Base-by-base conservation (phyloP, 2,329 filamentous ascomycete species). In the Hypoxylon sp. region DNA sequence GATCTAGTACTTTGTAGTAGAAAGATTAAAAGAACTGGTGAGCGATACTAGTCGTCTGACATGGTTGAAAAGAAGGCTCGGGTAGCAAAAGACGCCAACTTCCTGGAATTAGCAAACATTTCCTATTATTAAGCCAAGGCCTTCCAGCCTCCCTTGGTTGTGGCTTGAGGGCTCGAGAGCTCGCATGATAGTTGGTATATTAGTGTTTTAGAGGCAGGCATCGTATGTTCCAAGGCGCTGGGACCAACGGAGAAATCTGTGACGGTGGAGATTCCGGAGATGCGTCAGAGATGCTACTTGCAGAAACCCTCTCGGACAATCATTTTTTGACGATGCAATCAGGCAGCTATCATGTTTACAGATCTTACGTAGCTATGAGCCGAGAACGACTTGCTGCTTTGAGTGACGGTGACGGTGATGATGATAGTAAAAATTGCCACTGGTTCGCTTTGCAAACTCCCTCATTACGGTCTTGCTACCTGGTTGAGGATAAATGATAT, bases 211-310 rank as follows among this genome's bases (percentile, higher is more conserved):
- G n/a, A n/a, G n/a, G n/a, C n/a, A n/a, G 35, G 38, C 34, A 50
- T 57, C 50, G 49, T 57, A 59, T 21, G 52, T 59, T 54, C 53
- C 56, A 56, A 26, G 34, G 43, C 52, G 21, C 36, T 59, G 56
- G 56, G 29, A 51, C 52, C 35, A 26, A 43, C 11, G 42, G 35
- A 23, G 19, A 32, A 47, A 51, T 19, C 49, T 51, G 51, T 48
- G 45, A 49, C 51, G 19, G 47, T 48, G 43, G 52, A 48, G 40
- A 51, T 48, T 41, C 29, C 16, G 25, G 16, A 32, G 8, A 38
- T 7, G 30, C 35, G n/a, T 21, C 42, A 51, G 45, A 56, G 36
- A 31, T 17, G 21, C 44, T 46, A 15, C 9, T 30, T 7, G 31
- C 23, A 41, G 27, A 19, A 32, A 34, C 19, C 23, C 41, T 23